Base-by-base conservation (phyloP, 2,329 filamentous ascomycete genomes). In the Chaetomium olivaceum region DNA sequence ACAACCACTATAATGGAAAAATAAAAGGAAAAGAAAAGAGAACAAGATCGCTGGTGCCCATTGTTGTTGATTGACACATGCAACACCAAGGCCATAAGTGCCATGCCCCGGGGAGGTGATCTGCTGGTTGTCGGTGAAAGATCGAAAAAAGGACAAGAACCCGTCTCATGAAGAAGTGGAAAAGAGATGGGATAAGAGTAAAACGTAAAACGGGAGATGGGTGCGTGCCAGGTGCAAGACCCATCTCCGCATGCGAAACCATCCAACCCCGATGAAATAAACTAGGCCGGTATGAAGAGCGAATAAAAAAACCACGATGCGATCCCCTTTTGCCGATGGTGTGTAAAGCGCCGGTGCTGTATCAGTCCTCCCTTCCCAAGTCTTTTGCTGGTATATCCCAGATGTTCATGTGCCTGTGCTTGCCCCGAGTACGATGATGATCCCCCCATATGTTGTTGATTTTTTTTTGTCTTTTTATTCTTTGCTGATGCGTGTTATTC, bases 271-370 rank as follows among this genome's bases (percentile, higher is more conserved):
- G 25, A 61, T 36, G 31, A 46, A 36, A 62, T 57, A 59, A 67
- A 63, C 54, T 33, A n/a, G 31, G 43, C 61, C 54, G 16, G 51
- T 31, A 62, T 25, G 19, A 56, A 21, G 31, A 56, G n/a, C 31
- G 21, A 54, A 12, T 27, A 52, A 27, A 23, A 60, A 51, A 58
- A 14, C 50, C 39, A 43, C 58, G 29, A 69, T 68, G 66, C 58
- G 58, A 64, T 62, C 46, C 65, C 65, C 63, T 65, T 65, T 65
- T 63, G 54, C 57, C 48, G 31, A 61, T 56, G 55, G 54, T 62
- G 52, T 62, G 59, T 55, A 60, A 61, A 62, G 63, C 55, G 55
- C 54, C 58, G 59, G 43, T 58, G 60, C 52, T 65, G 58, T 65
- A 62, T 65, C 58, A 51, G 9, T 11, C 63, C 58, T 51, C 52